Evolutionary conservation across 1,284 basidiomycete genomes (phyloP), one percentile per base, ranked within the genome.

Genomic region (Marasmius fiardii): DNA sequence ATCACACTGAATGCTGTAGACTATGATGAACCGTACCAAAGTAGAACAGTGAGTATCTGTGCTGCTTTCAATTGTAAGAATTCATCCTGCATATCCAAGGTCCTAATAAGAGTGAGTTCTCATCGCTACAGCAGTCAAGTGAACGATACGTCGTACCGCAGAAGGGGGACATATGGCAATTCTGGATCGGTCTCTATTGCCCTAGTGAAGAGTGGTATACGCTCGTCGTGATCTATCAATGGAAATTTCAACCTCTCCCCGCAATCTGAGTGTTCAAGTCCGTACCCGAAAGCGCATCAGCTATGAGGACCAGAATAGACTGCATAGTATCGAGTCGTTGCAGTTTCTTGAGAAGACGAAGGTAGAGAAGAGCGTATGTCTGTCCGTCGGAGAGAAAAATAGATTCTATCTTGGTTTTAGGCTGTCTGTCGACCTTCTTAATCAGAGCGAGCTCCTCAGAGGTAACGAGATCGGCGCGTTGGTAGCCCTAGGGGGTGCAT

Each of bases 241-340:
- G 41, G 37, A 8, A 20, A 43, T 55, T 44, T 21, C 55, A 35
- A 34, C 3, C 21, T 33, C 28, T 26, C 59, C 11, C 48, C 20
- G 18, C 33, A 48, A 45, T 44, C 18, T 8, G 26, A 2, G 12
- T 10, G 47, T 24, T 12, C 34, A 49, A 37, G 16, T 23, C 18
- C 77, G 52, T 60, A 90, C 92, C 93, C 60, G 83, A 70, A 41
- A 99, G 81, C 64, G 96, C 92, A 73, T 98, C 95, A 31, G 88
- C 90, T 63, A 98, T 91, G 61, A 95, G 81, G 43, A 96, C 92
- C 23, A 99, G 82, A 53, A 98, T 89, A 65, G 85, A 93, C 70
- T 97, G 95, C 73, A 98, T 90, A 4, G 95, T 96, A 71, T 99
- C 96, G 48, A 92, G 87, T 63, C 95, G 78, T 72, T 91, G 90